A percentile compares a stretch with the other conserved stretches of the same genome.
Evolutionary conservation across 139 green algal species (phyloP).

Genomic region (Chlamydomonas incerta): DNA sequence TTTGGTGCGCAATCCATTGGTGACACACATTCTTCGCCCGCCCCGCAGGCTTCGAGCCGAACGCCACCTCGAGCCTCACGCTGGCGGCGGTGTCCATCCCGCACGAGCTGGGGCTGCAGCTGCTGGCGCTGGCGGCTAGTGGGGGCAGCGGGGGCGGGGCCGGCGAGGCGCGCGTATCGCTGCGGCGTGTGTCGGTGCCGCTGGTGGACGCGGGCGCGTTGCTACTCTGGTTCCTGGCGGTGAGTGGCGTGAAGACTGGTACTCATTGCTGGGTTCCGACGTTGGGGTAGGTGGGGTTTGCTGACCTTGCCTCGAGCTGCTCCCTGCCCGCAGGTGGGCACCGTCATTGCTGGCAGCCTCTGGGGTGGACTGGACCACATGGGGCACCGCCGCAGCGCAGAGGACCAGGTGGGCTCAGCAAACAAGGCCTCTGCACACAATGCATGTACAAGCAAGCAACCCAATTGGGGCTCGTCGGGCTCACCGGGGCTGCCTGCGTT

Average conservation of each 20-base stretch:
- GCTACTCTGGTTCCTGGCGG: conserved; percentile 79
- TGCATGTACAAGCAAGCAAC: not conserved
- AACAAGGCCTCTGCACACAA: too few species aligned
- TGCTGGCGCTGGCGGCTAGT: conserved; percentile 1
- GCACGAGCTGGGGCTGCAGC: conserved; percentile 30
- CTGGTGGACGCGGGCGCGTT: conserved; percentile 61
- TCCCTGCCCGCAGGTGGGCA: conserved; percentile 40
- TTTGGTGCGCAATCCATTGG: too few species aligned
- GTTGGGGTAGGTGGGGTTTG: too few species aligned
- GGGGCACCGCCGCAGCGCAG: not conserved
- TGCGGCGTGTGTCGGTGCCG: conserved; percentile 38
- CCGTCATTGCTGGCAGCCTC: conserved; percentile 59
- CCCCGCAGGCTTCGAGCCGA: conserved; percentile 4
- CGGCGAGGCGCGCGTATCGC: not conserved
- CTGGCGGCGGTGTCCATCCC: conserved; percentile 50
- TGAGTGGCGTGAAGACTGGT: too few species aligned
- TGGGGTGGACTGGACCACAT: conserved; percentile 72
- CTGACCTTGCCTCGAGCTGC: too few species aligned
- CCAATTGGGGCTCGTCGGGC: too few species aligned
- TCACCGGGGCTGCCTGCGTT: too few species aligned
- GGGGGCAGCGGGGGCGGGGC: not conserved
- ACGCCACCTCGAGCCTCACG: not conserved
- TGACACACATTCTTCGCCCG: too few species aligned
- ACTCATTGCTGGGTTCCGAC: too few species aligned
- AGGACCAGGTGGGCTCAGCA: conserved; percentile 42